Percentiles rank a stretch among this genome's conserved stretches.
Evolutionary conservation across 108 stramenopile species (phyloP).

Genomic region (Phaeodactylum tricornutum): DNA sequence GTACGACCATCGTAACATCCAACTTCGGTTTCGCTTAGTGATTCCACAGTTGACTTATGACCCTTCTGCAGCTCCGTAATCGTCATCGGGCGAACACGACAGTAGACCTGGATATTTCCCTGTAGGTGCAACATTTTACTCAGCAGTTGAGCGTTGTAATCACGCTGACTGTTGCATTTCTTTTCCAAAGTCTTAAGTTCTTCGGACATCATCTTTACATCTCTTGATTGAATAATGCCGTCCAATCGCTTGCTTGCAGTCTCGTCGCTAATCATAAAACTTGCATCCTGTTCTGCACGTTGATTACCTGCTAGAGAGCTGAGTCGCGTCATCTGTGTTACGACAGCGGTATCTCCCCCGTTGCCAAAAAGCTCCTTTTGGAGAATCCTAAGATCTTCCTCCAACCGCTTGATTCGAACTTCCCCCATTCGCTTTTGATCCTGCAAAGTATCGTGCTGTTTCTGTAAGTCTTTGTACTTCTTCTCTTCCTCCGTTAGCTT

Average conservation of each 20-base stretch:
- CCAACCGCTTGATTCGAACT: constrained; percentile 55
- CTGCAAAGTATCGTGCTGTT: constrained; percentile 45
- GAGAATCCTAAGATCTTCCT: constrained; percentile 63
- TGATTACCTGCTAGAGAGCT: constrained; percentile 25
- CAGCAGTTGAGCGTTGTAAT: constrained; percentile 82
- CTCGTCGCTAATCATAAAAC: constrained; percentile 1
- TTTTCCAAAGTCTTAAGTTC: constrained; percentile 58
- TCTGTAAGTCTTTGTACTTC: constrained; percentile 35
- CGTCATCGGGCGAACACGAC: constrained; percentile 77
- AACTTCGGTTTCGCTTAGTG: constrained; percentile 80
- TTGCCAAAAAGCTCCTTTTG: constrained; percentile 42
- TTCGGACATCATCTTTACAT: constrained; percentile 40
- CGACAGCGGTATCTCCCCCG: constrained; percentile 26
- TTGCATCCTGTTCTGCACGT: background rate
- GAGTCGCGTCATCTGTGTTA: constrained; percentile 44
- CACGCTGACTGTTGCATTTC: constrained; percentile 60
- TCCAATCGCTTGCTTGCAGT: constrained; percentile 28
- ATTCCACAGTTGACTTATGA: constrained; percentile 63
- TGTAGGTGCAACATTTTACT: constrained; percentile 78
- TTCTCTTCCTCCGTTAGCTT: constrained; percentile 35
- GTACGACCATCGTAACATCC: constrained; percentile 78
- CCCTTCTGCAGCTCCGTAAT: constrained; percentile 60
- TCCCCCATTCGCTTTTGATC: constrained; percentile 76
- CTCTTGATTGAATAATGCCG: constrained; percentile 45
- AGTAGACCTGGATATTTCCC: constrained; percentile 90